Conservation (phyloP, 495 filamentous ascomycete genomes). For the Staphylotrichum tortipilum region DNA sequence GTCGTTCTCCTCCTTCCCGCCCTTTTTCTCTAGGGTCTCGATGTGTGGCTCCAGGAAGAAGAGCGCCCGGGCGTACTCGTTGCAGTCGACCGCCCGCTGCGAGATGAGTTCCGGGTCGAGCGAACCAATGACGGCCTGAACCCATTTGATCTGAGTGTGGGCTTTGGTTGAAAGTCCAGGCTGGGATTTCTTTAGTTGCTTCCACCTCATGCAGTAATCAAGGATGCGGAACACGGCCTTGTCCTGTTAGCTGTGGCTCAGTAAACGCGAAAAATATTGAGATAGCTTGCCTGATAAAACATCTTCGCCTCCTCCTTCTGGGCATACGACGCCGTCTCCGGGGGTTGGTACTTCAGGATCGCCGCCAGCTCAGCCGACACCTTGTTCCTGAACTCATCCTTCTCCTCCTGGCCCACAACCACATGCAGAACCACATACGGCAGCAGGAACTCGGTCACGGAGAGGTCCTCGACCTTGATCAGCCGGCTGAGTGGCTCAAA, state of each 20-base stretch:
- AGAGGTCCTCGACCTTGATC: slow-evolving; percentile 71
- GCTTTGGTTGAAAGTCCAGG: slow-evolving; percentile 27
- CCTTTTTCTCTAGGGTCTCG: slow-evolving; percentile 44
- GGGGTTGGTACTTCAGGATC: slow-evolving; percentile 56
- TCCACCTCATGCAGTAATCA: slow-evolving; percentile 85
- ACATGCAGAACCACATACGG: slow-evolving; percentile 77
- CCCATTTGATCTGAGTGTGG: slow-evolving; percentile 26
- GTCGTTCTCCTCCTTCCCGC: slow-evolving; percentile 37
- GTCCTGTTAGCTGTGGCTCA: background rate
- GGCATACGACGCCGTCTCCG: slow-evolving; percentile 41
- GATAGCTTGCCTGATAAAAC: slow-evolving; percentile 64
- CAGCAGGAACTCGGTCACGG: slow-evolving; percentile 75
- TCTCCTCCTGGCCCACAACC: slow-evolving; percentile 54
- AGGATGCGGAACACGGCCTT: slow-evolving; percentile 84
- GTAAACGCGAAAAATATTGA: background rate
- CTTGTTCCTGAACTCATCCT: slow-evolving; percentile 53
- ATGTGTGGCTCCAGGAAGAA: slow-evolving; percentile 94
- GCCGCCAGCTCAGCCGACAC: slow-evolving; percentile 61
- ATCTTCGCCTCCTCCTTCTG: slow-evolving; percentile 63
- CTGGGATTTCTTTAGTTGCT: slow-evolving; percentile 55
- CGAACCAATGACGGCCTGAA: slow-evolving; percentile 41
- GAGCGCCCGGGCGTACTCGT: slow-evolving; percentile 81
- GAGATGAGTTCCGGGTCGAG: slow-evolving; percentile 85
- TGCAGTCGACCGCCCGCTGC: slow-evolving; percentile 77
- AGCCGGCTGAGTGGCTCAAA: slow-evolving; percentile 74